These are phyloP conservation scores for Ogataea paraovalis DNA, from an alignment of 805 yeast genomes.

Conservation along the genomic window DNA sequence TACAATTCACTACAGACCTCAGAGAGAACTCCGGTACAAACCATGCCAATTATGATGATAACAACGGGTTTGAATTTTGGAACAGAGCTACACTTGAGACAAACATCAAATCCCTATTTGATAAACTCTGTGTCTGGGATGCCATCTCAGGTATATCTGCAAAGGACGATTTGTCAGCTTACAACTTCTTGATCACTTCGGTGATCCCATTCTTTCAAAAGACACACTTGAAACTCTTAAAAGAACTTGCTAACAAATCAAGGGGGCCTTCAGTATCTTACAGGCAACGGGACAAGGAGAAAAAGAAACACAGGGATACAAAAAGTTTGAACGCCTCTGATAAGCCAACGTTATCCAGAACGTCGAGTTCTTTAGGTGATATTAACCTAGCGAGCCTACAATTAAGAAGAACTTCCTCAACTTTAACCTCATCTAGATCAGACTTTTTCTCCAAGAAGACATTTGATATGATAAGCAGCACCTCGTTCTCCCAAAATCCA, in stretches of 20 bases:
- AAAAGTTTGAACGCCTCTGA: no score
- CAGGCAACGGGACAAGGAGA: conserved; percentile 6
- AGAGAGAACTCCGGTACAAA: conserved; percentile 10
- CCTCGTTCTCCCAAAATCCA: conserved; percentile 18
- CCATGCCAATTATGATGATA: neutral
- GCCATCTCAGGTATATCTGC: conserved; percentile 27
- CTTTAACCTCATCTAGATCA: conserved; percentile 11
- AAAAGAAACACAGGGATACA: conserved; percentile 3
- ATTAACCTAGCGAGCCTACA: conserved; percentile 16
- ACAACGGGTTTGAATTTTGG: neutral
- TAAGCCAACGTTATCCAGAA: neutral
- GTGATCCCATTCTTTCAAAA: conserved; percentile 30
- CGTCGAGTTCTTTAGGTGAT: conserved; percentile 2
- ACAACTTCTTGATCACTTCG: conserved; percentile 23
- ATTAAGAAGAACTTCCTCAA: conserved; percentile 24
- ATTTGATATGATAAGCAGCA: conserved; percentile 29
- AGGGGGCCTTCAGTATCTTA: conserved; percentile 27
- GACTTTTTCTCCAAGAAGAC: conserved; percentile 29
- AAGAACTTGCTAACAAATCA: conserved; percentile 25
- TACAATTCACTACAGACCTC: conserved; percentile 27
- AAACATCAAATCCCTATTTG: conserved; percentile 23
- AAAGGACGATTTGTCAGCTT: conserved; percentile 26
- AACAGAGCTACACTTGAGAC: conserved; percentile 6
- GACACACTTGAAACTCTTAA: conserved; percentile 22
- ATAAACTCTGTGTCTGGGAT: conserved; percentile 31